Percentiles rank a stretch among this genome's conserved stretches.
Evolutionary conservation across 495 filamentous ascomycete species (phyloP).

Genomic region (Trichoderma erinaceum): DNA sequence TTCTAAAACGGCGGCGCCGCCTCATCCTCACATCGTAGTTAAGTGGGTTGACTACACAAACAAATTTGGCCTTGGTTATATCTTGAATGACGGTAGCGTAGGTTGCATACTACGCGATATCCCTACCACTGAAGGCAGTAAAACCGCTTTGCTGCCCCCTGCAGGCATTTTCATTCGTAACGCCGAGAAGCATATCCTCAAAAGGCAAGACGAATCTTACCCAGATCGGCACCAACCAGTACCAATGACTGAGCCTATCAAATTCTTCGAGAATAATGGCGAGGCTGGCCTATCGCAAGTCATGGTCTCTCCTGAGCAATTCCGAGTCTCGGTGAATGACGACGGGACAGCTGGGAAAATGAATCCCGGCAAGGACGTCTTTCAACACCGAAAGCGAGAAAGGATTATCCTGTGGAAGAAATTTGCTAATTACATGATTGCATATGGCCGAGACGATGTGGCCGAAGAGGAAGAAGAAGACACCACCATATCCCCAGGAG

Average conservation of each 20-base stretch:
- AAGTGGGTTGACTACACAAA: conserved; percentile 97
- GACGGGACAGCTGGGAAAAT: conserved; percentile 51
- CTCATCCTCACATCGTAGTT: conserved; percentile 55
- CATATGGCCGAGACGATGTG: conserved; percentile 46
- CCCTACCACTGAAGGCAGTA: conserved; percentile 39
- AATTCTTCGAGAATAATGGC: conserved; percentile 73
- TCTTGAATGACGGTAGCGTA: conserved; percentile 75
- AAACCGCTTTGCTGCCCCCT: conserved; percentile 51
- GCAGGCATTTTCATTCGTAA: conserved; percentile 65
- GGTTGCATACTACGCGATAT: conserved; percentile 67
- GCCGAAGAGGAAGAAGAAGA: conserved; percentile 31
- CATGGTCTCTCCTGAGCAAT: conserved; percentile 54
- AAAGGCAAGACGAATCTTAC: conserved; percentile 48
- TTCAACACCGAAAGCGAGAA: conserved; percentile 63
- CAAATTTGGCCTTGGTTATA: conserved; percentile 81
- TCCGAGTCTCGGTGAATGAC: conserved; percentile 45
- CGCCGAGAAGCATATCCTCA: conserved; percentile 52
- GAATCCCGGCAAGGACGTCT: conserved; percentile 47
- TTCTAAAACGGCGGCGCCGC: conserved; percentile 33
- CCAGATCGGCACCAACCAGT: conserved; percentile 59
- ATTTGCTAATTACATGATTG: conserved; percentile 91
- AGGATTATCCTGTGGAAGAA: conserved; percentile 79
- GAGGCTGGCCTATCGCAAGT: conserved; percentile 59
- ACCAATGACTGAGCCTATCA: conserved; percentile 56
- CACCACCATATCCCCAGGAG: conserved; percentile 42